phyloP scores from a whole-genome alignment of 176 grass and related monocot genomes.

The Hyparrhenia diplandra region DNA sequence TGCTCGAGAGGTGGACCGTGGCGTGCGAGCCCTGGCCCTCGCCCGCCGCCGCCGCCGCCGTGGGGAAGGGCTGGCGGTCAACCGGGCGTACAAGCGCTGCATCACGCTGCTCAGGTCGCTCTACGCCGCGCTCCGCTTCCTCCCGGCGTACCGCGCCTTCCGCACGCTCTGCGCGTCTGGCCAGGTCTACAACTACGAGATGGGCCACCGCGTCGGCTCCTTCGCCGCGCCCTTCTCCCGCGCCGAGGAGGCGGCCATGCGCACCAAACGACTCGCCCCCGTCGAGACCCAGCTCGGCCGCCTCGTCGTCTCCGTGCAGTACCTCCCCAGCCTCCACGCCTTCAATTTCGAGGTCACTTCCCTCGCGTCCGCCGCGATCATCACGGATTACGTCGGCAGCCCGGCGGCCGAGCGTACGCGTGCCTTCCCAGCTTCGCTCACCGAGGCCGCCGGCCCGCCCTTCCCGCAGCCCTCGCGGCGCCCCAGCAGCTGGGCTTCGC shows the following conservation, averaged over 20 bases:
- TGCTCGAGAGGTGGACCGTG: conserved; percentile 66
- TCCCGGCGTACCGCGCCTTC: conserved; percentile 73
- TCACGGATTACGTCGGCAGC: conserved; percentile 79
- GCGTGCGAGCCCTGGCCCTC: conserved; percentile 57
- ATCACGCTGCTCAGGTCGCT: conserved; percentile 76
- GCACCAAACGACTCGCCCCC: conserved; percentile 35
- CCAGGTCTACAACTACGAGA: conserved; percentile 69
- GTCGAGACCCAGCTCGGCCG: conserved; percentile 86
- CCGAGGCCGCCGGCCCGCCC: conserved; percentile 17
- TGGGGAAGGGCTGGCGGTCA: conserved; percentile 48
- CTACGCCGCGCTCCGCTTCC: conserved; percentile 67
- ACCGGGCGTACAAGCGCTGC: conserved; percentile 75
- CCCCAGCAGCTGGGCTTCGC: conserved; percentile 56
- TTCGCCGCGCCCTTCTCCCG: conserved; percentile 81
- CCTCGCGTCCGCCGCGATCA: conserved; percentile 56
- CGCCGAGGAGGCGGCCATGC: conserved; percentile 60
- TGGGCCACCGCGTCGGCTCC: conserved; percentile 71
- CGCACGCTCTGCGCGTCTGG: conserved; percentile 61
- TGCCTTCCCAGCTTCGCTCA: conserved; percentile 70
- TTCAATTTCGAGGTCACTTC: conserved; percentile 75
- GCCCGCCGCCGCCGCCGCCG: conserved; percentile 15
- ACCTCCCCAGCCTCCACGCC: conserved; percentile 49
- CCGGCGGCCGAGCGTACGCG: conserved; percentile 62
- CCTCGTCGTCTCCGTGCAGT: conserved; percentile 78
- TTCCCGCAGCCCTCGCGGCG: conserved; percentile 25